phyloP scores from a whole-genome alignment of 805 yeast species.

The Sugiyamaella mastotermitis region DNA sequence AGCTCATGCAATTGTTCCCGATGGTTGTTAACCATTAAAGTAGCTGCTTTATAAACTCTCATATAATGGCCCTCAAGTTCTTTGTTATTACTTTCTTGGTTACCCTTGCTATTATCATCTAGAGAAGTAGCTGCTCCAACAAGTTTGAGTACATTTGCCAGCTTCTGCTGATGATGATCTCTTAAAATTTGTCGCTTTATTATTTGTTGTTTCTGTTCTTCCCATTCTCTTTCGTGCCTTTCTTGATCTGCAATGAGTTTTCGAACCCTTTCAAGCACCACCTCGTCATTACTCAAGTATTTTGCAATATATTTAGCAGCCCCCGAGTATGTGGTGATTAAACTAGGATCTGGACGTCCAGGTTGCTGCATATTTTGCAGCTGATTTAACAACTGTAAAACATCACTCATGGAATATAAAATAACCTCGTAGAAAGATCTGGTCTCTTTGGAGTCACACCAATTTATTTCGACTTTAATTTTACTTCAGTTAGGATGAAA shows the following conservation, averaged over 20 bases:
- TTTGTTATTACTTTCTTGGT: neutral
- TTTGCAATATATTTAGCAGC: constrained; percentile 19
- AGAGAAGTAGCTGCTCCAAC: constrained; percentile 10
- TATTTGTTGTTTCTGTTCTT: constrained; percentile 10
- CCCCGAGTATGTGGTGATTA: constrained; percentile 14
- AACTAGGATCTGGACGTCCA: constrained; percentile 15
- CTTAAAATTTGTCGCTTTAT: constrained; percentile 8
- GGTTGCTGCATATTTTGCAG: constrained; percentile 5
- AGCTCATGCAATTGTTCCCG: constrained; percentile 12
- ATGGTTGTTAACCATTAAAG: constrained; percentile 7
- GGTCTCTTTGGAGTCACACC: too few species aligned
- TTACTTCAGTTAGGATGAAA: too few species aligned
- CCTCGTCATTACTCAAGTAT: constrained; percentile 13
- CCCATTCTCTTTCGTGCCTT: constrained; percentile 17
- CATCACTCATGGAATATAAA: neutral
- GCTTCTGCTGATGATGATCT: constrained; percentile 7
- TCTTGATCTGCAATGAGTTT: constrained; percentile 16
- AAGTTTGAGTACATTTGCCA: constrained; percentile 12
- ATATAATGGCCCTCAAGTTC: constrained; percentile 15
- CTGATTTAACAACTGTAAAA: constrained; percentile 2
- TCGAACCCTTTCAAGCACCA: constrained; percentile 10
- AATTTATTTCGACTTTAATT: too few species aligned
- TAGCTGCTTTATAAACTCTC: constrained; percentile 10
- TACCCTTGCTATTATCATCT: neutral
- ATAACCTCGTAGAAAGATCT: too few species aligned